phyloP scores from a whole-genome alignment of 2,329 filamentous ascomycete species.

The Epichloe aotearoae region DNA sequence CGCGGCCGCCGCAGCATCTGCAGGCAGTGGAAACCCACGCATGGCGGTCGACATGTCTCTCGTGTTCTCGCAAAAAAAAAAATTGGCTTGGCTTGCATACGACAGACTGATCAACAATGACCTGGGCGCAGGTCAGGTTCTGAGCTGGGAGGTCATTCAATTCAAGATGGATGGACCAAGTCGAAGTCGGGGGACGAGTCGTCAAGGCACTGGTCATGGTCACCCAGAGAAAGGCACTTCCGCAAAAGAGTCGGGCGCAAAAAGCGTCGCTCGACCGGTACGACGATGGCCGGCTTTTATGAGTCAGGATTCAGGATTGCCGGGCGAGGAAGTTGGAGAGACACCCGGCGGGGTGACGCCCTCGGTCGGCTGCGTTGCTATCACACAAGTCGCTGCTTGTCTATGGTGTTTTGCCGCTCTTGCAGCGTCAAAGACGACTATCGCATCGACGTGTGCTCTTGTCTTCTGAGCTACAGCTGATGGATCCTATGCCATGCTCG shows the following conservation, averaged over 20 bases:
- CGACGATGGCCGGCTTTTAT: background rate
- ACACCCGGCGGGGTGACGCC: background rate
- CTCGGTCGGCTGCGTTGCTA: background rate
- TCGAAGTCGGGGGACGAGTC: background rate
- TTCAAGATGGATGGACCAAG: background rate
- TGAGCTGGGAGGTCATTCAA: background rate
- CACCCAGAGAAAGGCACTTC: background rate
- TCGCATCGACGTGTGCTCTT: background rate
- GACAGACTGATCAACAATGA: background rate
- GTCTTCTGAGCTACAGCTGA: background rate
- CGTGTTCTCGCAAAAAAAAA: background rate
- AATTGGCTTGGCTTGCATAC: background rate
- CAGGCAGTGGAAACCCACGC: conserved; percentile 6
- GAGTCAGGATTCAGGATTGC: background rate
- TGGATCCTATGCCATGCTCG: background rate
- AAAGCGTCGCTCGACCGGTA: background rate
- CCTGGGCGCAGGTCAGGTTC: background rate
- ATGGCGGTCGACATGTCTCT: conserved; percentile 5
- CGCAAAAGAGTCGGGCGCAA: background rate
- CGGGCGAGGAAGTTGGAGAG: background rate
- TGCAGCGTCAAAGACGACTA: background rate
- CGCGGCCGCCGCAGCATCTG: conserved; percentile 1
- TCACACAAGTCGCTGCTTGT: background rate
- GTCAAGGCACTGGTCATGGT: conserved; percentile 5
- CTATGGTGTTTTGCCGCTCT: background rate